Percentiles rank a stretch among this genome's conserved stretches.
Conservation (phyloP, 208 protist species). For the Strigomonas galati region DNA sequence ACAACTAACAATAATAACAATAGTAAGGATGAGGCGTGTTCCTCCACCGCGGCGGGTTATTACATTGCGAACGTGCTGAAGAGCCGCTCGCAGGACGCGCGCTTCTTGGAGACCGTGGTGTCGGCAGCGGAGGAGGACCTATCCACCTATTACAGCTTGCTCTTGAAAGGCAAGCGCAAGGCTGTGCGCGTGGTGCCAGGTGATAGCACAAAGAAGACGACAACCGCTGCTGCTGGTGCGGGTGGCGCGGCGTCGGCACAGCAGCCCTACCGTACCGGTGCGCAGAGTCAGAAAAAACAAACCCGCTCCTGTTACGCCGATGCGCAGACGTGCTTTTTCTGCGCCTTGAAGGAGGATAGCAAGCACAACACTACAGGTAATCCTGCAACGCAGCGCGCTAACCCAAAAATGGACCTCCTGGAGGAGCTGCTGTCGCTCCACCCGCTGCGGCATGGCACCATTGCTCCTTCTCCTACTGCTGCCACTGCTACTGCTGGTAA, state of each 20-base stretch:
- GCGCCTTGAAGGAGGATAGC: no score
- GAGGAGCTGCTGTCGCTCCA: neutral
- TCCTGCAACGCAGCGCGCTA: no score
- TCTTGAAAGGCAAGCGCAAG: neutral
- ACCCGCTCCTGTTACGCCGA: no score
- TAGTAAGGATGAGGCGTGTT: neutral
- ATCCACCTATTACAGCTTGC: neutral
- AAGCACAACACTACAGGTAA: no score
- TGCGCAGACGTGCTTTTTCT: no score
- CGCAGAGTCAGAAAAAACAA: no score
- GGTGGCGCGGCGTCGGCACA: no score
- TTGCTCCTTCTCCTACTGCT: no score
- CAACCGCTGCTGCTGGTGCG: no score
- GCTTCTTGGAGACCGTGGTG: neutral
- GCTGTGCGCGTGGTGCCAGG: neutral
- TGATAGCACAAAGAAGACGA: neutral
- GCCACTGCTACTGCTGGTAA: no score
- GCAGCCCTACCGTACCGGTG: no score
- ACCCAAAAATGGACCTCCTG: neutral
- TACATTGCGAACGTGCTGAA: neutral
- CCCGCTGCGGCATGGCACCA: constrained; percentile 21
- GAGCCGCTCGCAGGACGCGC: neutral
- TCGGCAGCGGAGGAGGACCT: constrained; percentile 4
- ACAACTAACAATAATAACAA: constrained; percentile 6
- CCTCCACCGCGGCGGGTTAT: neutral